Percentiles rank a stretch among this genome's conserved stretches.
Evolutionary conservation across 768 basidiomycete genomes (phyloP).

Genomic region (Myochromella boudieri): DNA sequence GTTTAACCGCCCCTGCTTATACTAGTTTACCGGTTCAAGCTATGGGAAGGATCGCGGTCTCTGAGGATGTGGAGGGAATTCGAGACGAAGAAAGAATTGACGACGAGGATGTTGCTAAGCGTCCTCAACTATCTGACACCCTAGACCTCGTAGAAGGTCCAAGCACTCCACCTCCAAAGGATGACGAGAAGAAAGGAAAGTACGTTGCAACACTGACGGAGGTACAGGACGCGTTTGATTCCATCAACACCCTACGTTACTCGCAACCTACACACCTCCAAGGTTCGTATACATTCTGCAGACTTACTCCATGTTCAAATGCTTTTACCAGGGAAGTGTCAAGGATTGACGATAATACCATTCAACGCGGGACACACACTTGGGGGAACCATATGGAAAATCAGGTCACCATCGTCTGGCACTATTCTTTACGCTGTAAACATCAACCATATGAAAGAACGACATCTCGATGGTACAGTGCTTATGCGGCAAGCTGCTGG

Average conservation of each 20-base stretch:
- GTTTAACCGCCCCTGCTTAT: conserved; percentile 87
- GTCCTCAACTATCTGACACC: conserved; percentile 21
- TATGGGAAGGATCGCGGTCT: conserved; percentile 88
- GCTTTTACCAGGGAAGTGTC: conserved; percentile 73
- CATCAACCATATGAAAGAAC: conserved; percentile 94
- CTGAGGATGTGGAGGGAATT: conserved; percentile 84
- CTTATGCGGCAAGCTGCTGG: conserved; percentile 74
- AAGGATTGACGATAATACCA: conserved; percentile 91
- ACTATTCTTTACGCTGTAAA: conserved; percentile 95
- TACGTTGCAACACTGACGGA: conserved; percentile 78
- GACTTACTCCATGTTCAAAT: conserved; percentile 7
- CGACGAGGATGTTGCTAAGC: conserved; percentile 32
- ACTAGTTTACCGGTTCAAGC: conserved; percentile 94
- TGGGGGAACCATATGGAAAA: conserved; percentile 97
- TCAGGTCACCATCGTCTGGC: conserved; percentile 95
- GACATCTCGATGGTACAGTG: conserved; percentile 93
- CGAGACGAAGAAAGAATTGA: conserved; percentile 72
- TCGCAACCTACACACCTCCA: conserved; percentile 94
- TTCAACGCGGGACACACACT: conserved; percentile 94
- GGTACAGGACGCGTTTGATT: conserved; percentile 91
- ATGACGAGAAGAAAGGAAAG: conserved; percentile 43
- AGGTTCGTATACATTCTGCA: conserved; percentile 49
- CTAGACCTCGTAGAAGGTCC: conserved; percentile 27
- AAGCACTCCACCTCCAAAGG: conserved; percentile 24
- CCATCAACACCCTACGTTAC: conserved; percentile 88